Conservation (phyloP, 2,329 filamentous ascomycete species). For the Penicillium paneum region DNA sequence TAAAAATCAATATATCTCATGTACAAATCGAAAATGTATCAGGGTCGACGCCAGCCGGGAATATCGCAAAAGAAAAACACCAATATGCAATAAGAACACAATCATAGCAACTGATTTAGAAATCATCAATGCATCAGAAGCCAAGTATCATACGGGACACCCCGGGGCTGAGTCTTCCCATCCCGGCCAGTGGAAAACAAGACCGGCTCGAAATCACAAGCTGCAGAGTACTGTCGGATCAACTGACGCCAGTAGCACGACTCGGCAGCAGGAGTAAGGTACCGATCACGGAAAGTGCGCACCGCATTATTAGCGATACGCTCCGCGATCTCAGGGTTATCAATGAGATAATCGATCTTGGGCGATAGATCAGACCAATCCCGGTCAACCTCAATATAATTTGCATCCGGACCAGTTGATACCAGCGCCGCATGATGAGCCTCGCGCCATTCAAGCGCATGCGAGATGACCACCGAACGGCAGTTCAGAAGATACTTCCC, state of each 20-base stretch:
- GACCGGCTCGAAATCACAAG: constrained; percentile 43
- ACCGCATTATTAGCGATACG: constrained; percentile 51
- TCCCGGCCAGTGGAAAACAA: constrained; percentile 30
- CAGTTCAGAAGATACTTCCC: constrained; percentile 56
- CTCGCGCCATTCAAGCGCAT: constrained; percentile 49
- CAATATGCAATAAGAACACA: neutral
- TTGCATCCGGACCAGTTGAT: constrained; percentile 47
- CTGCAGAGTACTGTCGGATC: constrained; percentile 38
- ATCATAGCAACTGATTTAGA: neutral
- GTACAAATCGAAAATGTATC: neutral
- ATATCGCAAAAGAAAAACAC: constrained; percentile 1
- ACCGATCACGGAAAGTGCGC: constrained; percentile 50
- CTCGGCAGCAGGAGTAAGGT: constrained; percentile 54
- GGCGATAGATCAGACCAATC: constrained; percentile 57
- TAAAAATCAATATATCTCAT: neutral
- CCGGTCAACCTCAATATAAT: constrained; percentile 49
- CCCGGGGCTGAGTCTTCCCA: constrained; percentile 32
- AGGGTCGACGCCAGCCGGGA: neutral
- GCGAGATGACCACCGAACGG: constrained; percentile 49
- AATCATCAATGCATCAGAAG: constrained; percentile 25
- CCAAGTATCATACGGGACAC: constrained; percentile 43
- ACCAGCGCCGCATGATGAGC: constrained; percentile 49
- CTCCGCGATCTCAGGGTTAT: constrained; percentile 45
- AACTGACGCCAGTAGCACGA: constrained; percentile 55
- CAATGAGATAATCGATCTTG: constrained; percentile 45